These are phyloP conservation scores for Madurella fahalii DNA, from an alignment of 2,329 filamentous ascomycete species.

Conservation along the genomic window DNA sequence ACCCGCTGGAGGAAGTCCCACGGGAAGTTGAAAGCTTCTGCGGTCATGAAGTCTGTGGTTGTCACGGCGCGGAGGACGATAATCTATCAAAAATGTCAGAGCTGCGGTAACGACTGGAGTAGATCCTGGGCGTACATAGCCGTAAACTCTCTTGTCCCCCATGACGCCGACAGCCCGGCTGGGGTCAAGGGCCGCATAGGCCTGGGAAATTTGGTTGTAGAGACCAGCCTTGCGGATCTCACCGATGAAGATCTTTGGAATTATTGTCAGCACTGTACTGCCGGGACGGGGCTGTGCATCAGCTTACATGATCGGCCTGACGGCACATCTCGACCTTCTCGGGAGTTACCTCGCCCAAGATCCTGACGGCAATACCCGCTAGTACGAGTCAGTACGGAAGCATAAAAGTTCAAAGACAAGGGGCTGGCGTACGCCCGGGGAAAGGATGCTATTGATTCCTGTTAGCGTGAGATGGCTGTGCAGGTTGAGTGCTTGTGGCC, in stretches of 20 bases:
- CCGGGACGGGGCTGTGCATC: not conserved
- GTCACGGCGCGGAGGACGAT: slow-evolving; percentile 42
- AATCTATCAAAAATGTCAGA: slow-evolving; percentile 34
- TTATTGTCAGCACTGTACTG: not conserved
- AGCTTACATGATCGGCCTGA: slow-evolving; percentile 57
- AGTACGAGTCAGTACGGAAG: slow-evolving; percentile 14
- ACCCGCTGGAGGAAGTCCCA: slow-evolving; percentile 24
- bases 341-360: slow-evolving; percentile 78
- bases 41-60: slow-evolving; percentile 68
- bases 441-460: slow-evolving; percentile 25
- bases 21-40: slow-evolving; percentile 43
- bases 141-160: slow-evolving; percentile 63
- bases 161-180: slow-evolving; percentile 41
- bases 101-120: slow-evolving; percentile 25
- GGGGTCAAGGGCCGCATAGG: slow-evolving; percentile 44
- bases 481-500: slow-evolving; percentile 15
- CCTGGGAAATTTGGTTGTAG: slow-evolving; percentile 56
- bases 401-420: not conserved
- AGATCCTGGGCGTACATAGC: slow-evolving; percentile 30
- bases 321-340: slow-evolving; percentile 75
- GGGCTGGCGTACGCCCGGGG: slow-evolving; percentile 23
- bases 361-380: slow-evolving; percentile 65
- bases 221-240: slow-evolving; percentile 69
- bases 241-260: slow-evolving; percentile 61
- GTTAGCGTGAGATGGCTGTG: slow-evolving; percentile 1